Base-by-base conservation (phyloP, 441 rosid genomes). In the Adansonia gregorii region DNA sequence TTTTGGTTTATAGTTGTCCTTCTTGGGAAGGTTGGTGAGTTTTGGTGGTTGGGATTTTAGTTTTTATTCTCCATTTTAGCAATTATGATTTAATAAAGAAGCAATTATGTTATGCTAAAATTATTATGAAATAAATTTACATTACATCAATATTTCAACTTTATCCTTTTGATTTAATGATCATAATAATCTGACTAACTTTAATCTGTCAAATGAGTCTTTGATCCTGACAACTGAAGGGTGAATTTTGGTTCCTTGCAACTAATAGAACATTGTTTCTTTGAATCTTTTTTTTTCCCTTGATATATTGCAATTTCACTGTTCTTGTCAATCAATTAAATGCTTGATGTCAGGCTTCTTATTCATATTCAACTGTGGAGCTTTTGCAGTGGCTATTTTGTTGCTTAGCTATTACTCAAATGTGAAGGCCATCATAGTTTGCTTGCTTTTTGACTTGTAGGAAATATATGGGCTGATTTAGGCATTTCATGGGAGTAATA, bases 401-500 rank as follows among this genome's bases (percentile, higher is more conserved):
- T 24, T 31, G 15, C 49, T 75, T 55, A 39, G 2, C 10, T 69
- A 2, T 80, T 77, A 63, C 41, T 67, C 49, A 64, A 68, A 72
- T 72, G 46, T 74, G 46, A 31, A 7, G 48, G 58, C 61, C n/a
- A 8, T 59, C 58, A 63, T 51, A 2, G 59, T 56, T 72, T 55
- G 41, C 43, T 63, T 61, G 41, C 45, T 76, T 78, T 59, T 20
- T 73, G 46, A 43, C 12, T 72, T 69, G 67, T 74, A 74, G 69
- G 22, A 78, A 52, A 76, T 80, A 66, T 85, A 83, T 88, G 91
- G 91, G 89, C 83, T 86, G 85, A 88, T 61, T 78, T 74, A 67
- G 80, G 79, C 76, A 58, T 88, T 88, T 86, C 86, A 86, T 88
- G 91, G 89, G 89, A 85, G 88, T 83, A 78, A 81, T 79, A 81